Base-by-base conservation (phyloP, 2,329 filamentous ascomycete genomes). In the Aspergillus brasiliensis region DNA sequence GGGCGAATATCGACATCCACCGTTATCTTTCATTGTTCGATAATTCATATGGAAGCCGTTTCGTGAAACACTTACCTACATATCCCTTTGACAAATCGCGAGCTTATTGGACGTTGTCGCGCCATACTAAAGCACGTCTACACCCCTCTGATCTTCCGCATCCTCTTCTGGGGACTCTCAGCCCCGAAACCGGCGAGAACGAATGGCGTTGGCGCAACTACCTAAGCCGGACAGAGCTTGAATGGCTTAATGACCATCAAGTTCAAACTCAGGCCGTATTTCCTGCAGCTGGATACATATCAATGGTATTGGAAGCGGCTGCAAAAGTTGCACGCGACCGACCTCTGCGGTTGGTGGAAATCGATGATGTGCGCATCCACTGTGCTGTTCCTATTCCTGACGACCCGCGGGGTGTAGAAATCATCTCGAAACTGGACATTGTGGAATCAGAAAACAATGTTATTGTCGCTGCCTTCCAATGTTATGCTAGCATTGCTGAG, bases 241-340 rank as follows among this genome's bases (percentile, higher is more conserved):
- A 64, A 8, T 73, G 70, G 71, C 46, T 74, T 3, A 28, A 17
- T 5, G 65, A 61, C n/a, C 71, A 74, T 51, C 49, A 51, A 13
- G 49, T 73, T 19, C 64, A 69, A 15, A 61, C 62, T 8, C 58
- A 67, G 42, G 51, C 60, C 7, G 59, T 74, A 0, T 72, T 69
- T 37, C 71, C 71, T 8, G 70, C 64, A 31, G 63, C 70, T 10
- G 71, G 63, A 5, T 65, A 62, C 27, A 40, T 64, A n/a, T 37
- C 27, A 8, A 63, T 65, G 51, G 63, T 59, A 10, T 28, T 62
- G 8, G 62, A 64, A 52, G 62, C 62, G 7, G 53, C 56, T 23
- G 37, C 17, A 8, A 19, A 34, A 21, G 38, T 58, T 15, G 40
- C 51, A 15, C 48, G 10, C 3, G 38, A 23, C 19, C 25, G 23